Evolutionary conservation across 768 basidiomycete species (phyloP).

Genomic region (Cystofilobasidium ferigula): DNA sequence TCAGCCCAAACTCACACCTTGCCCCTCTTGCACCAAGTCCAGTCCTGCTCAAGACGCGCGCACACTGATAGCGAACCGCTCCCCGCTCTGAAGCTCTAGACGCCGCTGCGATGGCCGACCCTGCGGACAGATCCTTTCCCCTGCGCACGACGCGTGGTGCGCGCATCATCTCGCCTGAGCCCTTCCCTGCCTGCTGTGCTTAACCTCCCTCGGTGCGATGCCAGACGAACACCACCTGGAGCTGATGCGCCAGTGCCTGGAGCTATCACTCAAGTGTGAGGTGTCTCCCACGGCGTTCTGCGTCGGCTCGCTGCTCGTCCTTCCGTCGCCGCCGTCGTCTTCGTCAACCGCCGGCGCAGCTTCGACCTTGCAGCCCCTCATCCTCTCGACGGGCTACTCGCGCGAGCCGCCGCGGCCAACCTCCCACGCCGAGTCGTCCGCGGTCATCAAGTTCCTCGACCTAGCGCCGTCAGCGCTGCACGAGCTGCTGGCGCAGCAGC

Average conservation of each 20-base stretch:
- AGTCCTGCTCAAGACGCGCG: no score
- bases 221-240: conserved; percentile 8
- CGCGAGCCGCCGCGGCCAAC: conserved; percentile 38
- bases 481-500: conserved; percentile 6
- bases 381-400: conserved; percentile 73
- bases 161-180: background rate
- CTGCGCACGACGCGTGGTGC: background rate
- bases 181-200: background rate
- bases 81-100: no score
- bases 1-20: no score
- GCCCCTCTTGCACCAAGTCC: no score
- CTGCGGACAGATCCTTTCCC: background rate
- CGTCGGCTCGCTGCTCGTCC: conserved; percentile 66
- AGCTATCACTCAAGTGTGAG: conserved; percentile 14
- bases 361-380: conserved; percentile 38
- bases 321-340: conserved; percentile 15
- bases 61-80: no score
- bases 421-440: conserved; percentile 21
- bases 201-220: background rate
- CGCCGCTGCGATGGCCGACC: background rate
- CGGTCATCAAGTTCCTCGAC: conserved; percentile 10
- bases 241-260: conserved; percentile 5
- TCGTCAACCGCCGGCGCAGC: background rate
- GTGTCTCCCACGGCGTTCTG: conserved; percentile 61
- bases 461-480: background rate